phyloP scores from a whole-genome alignment of 257 asterid genomes.

The Nicotiana obtusifolia region DNA sequence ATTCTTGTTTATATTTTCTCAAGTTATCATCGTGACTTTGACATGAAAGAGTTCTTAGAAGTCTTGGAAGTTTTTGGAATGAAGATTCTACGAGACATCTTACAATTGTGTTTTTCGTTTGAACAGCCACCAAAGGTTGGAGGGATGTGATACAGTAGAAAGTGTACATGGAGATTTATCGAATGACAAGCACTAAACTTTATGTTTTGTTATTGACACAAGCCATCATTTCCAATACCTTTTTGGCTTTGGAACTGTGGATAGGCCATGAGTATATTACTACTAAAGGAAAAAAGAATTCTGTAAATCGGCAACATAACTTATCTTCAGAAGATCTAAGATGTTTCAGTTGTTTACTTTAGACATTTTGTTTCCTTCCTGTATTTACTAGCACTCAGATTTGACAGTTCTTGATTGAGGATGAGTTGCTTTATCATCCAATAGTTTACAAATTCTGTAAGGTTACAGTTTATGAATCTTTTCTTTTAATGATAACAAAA shows the following conservation, averaged over 20 bases:
- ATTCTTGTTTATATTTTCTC: not conserved
- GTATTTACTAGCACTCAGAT: conserved; percentile 9
- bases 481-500: not conserved
- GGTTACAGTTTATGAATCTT: not conserved
- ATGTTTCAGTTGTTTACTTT: conserved; percentile 9
- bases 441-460: not conserved
- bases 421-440: not conserved
- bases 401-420: not conserved
- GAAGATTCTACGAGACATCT: not conserved
- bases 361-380: conserved; percentile 1
- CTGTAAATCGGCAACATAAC: conserved; percentile 2
- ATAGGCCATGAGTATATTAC: not conserved
- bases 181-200: conserved; percentile 6
- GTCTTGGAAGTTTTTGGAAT: not conserved
- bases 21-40: not conserved
- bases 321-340: not conserved
- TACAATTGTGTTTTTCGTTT: not conserved
- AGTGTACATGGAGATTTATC: conserved; percentile 26
- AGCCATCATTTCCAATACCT: not conserved
- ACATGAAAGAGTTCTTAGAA: not conserved
- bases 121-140: conserved; percentile 51
- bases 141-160: conserved; percentile 20
- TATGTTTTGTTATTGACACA: not conserved
- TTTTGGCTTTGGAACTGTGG: not conserved
- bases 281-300: not conserved